A percentile compares a stretch with the other conserved stretches of the same genome.
Evolutionary conservation across 202 grass and related monocot genomes (phyloP).

Genomic region (Alloteropsis angusta): DNA sequence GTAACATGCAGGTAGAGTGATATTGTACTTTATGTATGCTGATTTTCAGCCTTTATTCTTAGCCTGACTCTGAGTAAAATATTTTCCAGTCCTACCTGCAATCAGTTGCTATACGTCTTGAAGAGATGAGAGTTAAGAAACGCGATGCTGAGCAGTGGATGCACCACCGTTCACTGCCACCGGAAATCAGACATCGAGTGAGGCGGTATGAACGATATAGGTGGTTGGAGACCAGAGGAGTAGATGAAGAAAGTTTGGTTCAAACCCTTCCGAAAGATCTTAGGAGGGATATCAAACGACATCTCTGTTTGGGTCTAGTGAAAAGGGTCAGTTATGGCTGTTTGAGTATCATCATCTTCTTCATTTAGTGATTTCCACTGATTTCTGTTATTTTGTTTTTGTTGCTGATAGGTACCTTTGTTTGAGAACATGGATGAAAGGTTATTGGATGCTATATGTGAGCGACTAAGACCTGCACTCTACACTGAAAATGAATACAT

Average conservation of each 20-base stretch:
- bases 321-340: slow-evolving; percentile 48
- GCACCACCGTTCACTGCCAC: slow-evolving; percentile 66
- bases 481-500: slow-evolving; percentile 61
- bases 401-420: slow-evolving; percentile 48
- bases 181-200: slow-evolving; percentile 59
- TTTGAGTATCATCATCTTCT: slow-evolving; percentile 1
- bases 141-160: slow-evolving; percentile 86
- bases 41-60: slow-evolving; percentile 3
- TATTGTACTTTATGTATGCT: neutral
- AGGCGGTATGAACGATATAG: slow-evolving; percentile 69
- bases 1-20: slow-evolving; percentile 80
- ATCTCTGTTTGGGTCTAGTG: slow-evolving; percentile 80
- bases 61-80: neutral
- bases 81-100: slow-evolving; percentile 64
- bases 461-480: slow-evolving; percentile 61
- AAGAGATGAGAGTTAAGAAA: slow-evolving; percentile 91
- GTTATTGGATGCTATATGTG: slow-evolving; percentile 72
- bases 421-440: slow-evolving; percentile 80
- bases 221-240: slow-evolving; percentile 82
- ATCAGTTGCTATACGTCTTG: slow-evolving; percentile 72
- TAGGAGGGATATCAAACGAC: slow-evolving; percentile 81
- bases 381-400: neutral
- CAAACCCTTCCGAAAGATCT: slow-evolving; percentile 84
- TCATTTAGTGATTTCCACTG: neutral
- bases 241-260: slow-evolving; percentile 86